Percentiles rank a stretch among this genome's conserved stretches.
These are phyloP conservation scores for Corynespora cassiicola DNA, from an alignment of 2,329 filamentous ascomycete genomes.

Conservation along the genomic window DNA sequence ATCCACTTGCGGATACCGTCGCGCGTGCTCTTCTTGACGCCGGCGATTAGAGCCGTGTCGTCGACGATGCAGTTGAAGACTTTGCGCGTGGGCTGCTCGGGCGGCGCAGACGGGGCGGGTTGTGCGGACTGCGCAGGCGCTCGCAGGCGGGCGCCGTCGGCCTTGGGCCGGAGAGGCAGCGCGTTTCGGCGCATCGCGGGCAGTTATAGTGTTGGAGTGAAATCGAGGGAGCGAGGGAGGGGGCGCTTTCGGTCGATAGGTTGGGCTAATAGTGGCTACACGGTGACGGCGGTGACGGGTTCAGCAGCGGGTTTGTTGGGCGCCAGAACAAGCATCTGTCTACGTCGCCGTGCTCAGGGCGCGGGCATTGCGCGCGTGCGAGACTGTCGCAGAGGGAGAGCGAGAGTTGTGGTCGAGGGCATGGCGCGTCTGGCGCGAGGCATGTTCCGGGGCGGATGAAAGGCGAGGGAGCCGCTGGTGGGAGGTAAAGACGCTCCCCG, in stretches of 20 bases:
- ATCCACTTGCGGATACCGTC: slow-evolving; percentile 61
- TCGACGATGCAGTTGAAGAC: slow-evolving; percentile 62
- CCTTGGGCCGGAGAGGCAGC: slow-evolving; percentile 35
- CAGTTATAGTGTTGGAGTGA: too few relatives aligned
- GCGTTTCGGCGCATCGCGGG: slow-evolving; percentile 40
- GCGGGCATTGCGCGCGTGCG: slow-evolving; percentile 28
- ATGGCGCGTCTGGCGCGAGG: slow-evolving; percentile 23
- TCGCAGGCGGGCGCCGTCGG: slow-evolving; percentile 30
- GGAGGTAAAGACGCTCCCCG: too few relatives aligned
- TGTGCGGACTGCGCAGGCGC: slow-evolving; percentile 6
- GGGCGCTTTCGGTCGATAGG: slow-evolving; percentile 6
- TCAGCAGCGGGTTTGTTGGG: slow-evolving; percentile 27
- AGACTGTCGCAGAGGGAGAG: slow-evolving; percentile 27
- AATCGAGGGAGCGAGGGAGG: slow-evolving; percentile 10
- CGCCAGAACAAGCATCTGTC: slow-evolving; percentile 27
- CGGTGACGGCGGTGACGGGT: slow-evolving; percentile 15
- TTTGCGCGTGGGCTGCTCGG: slow-evolving; percentile 49
- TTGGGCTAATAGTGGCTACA: slow-evolving; percentile 17
- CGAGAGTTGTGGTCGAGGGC: slow-evolving; percentile 21
- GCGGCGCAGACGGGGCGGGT: slow-evolving; percentile 9
- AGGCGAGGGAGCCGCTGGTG: slow-evolving; percentile 3
- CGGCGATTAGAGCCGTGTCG: slow-evolving; percentile 57
- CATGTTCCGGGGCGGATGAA: slow-evolving; percentile 7
- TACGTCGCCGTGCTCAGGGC: slow-evolving; percentile 29
- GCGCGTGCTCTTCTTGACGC: slow-evolving; percentile 58